phyloP scores from a whole-genome alignment of 2,329 filamentous ascomycete genomes.

The Penicillium expansum region DNA sequence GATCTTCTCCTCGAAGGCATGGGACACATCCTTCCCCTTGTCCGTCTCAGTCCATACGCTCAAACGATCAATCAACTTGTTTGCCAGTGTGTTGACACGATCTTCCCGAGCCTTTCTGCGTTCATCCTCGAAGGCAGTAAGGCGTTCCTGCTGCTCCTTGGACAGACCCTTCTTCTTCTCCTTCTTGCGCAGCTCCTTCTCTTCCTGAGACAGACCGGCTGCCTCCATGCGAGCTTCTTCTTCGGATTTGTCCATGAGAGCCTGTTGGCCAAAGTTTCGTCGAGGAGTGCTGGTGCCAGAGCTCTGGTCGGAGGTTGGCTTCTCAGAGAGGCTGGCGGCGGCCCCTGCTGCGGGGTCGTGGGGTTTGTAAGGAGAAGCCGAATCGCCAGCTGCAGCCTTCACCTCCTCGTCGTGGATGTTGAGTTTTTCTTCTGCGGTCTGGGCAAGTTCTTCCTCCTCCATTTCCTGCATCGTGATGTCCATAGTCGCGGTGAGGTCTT shows the following conservation, averaged over 20 bases:
- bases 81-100: constrained; percentile 76
- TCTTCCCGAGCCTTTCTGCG: constrained; percentile 80
- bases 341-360: constrained; percentile 59
- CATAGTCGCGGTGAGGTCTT: constrained; percentile 96
- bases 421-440: constrained; percentile 50
- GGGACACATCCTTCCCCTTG: constrained; percentile 78
- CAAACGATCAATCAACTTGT: constrained; percentile 84
- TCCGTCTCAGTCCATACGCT: constrained; percentile 98
- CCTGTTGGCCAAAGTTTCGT: constrained; percentile 69
- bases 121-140: constrained; percentile 84
- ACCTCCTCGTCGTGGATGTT: constrained; percentile 47
- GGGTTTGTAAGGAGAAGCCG: constrained; percentile 31
- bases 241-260: constrained; percentile 84
- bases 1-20: constrained; percentile 90
- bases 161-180: constrained; percentile 86
- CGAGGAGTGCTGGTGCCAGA: constrained; percentile 50
- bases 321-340: constrained; percentile 14
- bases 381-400: constrained; percentile 39
- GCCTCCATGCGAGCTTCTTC: constrained; percentile 67
- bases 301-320: constrained; percentile 22
- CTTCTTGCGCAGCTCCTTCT: constrained; percentile 73
- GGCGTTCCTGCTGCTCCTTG: constrained; percentile 90
- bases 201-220: constrained; percentile 65
- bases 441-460: constrained; percentile 65
- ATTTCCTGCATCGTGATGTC: constrained; percentile 86